Evolutionary conservation across 805 yeast genomes (phyloP).

Genomic region (Candida sonorensis): DNA sequence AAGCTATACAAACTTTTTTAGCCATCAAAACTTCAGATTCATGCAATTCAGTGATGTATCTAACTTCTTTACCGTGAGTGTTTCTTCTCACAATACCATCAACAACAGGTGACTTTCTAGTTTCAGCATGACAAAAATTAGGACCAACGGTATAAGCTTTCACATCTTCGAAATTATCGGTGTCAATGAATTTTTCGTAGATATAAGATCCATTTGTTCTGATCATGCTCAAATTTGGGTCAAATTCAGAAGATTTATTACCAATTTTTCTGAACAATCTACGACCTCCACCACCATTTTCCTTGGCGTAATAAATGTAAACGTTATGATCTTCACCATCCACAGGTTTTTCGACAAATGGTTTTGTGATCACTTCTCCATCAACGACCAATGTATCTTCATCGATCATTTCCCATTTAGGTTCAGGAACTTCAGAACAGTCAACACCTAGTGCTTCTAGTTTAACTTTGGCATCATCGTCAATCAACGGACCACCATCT

Average conservation of each 20-base stretch:
- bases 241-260: constrained; percentile 93
- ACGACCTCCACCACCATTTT: constrained; percentile 97
- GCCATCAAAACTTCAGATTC: constrained; percentile 80
- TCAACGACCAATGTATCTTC: constrained; percentile 76
- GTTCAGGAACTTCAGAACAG: constrained; percentile 46
- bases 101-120: constrained; percentile 98
- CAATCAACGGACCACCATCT: constrained; percentile 93
- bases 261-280: constrained; percentile 92
- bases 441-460: constrained; percentile 58
- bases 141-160: constrained; percentile 97
- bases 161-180: constrained; percentile 97
- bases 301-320: constrained; percentile 79
- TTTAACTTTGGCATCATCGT: constrained; percentile 55
- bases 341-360: constrained; percentile 97
- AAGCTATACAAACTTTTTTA: constrained; percentile 59
- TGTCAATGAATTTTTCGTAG: constrained; percentile 94
- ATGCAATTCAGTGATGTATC: constrained; percentile 77
- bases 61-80: constrained; percentile 93
- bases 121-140: constrained; percentile 91
- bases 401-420: constrained; percentile 82
- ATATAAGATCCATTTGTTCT: constrained; percentile 88
- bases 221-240: constrained; percentile 65
- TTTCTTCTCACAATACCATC: constrained; percentile 97
- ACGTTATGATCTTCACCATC: constrained; percentile 99
- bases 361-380: constrained; percentile 70